These are phyloP conservation scores for Apophysomyces ossiformis DNA, from an alignment of 371 early-diverging fungal genomes.

Conservation along the genomic window DNA sequence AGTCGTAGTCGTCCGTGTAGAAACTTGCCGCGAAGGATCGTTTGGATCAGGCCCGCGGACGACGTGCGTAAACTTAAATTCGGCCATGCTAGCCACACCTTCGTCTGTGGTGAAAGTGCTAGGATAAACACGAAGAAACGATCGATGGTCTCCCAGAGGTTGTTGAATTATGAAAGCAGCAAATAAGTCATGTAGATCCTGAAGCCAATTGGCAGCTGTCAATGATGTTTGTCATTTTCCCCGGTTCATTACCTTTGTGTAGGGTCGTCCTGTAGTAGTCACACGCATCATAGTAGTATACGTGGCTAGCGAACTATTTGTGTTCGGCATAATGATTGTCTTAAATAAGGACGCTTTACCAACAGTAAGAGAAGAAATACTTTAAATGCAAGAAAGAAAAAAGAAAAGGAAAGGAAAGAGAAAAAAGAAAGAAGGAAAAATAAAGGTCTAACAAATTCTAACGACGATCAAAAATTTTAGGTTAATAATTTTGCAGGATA, in stretches of 20 bases:
- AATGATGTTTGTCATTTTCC: not conserved
- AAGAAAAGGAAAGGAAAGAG: slow-evolving; percentile 5
- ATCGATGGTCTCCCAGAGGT: slow-evolving; percentile 48
- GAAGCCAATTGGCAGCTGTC: not conserved
- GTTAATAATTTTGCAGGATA: not conserved
- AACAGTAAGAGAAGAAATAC: slow-evolving; percentile 3
- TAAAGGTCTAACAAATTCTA: not conserved
- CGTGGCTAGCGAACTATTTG: slow-evolving; percentile 17
- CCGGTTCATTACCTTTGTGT: slow-evolving; percentile 28
- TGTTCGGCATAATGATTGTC: slow-evolving; percentile 18
- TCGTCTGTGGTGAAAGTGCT: slow-evolving; percentile 63
- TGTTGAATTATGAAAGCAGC: slow-evolving; percentile 46
- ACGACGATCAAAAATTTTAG: slow-evolving; percentile 6
- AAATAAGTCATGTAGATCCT: slow-evolving; percentile 56
- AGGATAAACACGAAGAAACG: slow-evolving; percentile 57
- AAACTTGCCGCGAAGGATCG: slow-evolving; percentile 48
- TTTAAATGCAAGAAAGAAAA: slow-evolving; percentile 2
- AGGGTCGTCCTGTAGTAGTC: slow-evolving; percentile 42
- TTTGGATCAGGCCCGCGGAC: slow-evolving; percentile 55
- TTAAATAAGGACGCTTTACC: slow-evolving; percentile 2
- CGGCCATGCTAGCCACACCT: slow-evolving; percentile 51
- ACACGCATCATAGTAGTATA: slow-evolving; percentile 38
- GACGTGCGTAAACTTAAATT: slow-evolving; percentile 57
- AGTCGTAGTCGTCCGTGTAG: slow-evolving; percentile 54
- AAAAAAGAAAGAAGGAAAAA: slow-evolving; percentile 8